Evolutionary conservation across 2,329 filamentous ascomycete genomes (phyloP).

Genomic region (Trichoderma koningiopsis): DNA sequence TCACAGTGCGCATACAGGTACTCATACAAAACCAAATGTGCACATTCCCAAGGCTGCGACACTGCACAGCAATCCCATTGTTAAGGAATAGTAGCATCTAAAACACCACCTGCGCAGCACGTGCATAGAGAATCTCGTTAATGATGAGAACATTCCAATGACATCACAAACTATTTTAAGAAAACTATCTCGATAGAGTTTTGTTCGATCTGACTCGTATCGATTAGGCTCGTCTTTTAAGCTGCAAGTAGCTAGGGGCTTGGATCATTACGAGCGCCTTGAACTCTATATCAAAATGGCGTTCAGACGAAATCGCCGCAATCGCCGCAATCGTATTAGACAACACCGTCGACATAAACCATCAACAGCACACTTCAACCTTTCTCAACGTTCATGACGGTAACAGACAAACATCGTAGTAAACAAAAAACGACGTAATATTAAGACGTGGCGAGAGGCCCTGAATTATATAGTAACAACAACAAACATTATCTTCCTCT

Average conservation of each 20-base stretch:
- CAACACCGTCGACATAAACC: neutral
- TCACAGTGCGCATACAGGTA: neutral
- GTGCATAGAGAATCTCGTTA: neutral
- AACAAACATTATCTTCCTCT: neutral
- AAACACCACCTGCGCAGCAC: conserved; percentile 9
- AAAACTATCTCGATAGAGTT: neutral
- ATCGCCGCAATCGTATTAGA: neutral
- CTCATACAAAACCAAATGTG: neutral
- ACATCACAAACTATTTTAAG: neutral
- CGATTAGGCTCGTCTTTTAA: neutral
- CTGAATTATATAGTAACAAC: neutral
- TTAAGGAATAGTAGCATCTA: neutral
- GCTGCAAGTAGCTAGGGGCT: neutral
- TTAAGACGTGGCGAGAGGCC: neutral
- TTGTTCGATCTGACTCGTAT: neutral
- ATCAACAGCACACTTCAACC: neutral
- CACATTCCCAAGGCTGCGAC: neutral
- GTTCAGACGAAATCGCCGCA: neutral
- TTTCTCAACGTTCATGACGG: neutral
- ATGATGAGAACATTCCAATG: neutral
- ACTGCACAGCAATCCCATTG: neutral
- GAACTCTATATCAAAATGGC: neutral
- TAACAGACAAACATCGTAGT: neutral
- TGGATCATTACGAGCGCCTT: neutral
- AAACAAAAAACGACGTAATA: neutral